Percentiles rank a stretch among this genome's conserved stretches.
These are phyloP conservation scores for Lignosus rhinocerotis DNA, from an alignment of 1,284 basidiomycete species.

Conservation along the genomic window DNA sequence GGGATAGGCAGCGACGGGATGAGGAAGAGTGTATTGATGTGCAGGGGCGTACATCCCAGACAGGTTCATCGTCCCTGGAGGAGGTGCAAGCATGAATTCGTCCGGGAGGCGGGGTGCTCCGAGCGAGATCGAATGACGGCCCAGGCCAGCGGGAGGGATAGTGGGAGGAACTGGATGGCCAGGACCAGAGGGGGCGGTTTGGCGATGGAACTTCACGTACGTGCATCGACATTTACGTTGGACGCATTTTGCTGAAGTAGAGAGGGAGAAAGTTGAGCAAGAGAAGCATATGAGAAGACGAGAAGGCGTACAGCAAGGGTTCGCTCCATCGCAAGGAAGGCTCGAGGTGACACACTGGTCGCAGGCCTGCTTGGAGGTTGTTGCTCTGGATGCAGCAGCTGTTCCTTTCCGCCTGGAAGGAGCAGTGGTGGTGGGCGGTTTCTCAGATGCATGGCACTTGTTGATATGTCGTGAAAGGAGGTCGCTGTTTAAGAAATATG, in stretches of 20 bases:
- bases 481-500: slow-evolving; percentile 51
- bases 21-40: slow-evolving; percentile 23
- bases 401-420: slow-evolving; percentile 56
- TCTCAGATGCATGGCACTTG: slow-evolving; percentile 83
- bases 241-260: slow-evolving; percentile 67
- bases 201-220: slow-evolving; percentile 83
- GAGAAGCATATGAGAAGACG: slow-evolving; percentile 19
- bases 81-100: slow-evolving; percentile 31
- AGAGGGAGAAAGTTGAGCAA: slow-evolving; percentile 2
- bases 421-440: slow-evolving; percentile 48
- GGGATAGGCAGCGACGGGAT: slow-evolving; percentile 18
- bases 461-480: slow-evolving; percentile 86
- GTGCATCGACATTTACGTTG: slow-evolving; percentile 78
- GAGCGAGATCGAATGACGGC: slow-evolving; percentile 25
- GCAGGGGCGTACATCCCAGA: slow-evolving; percentile 25
- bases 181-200: slow-evolving; percentile 73
- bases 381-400: slow-evolving; percentile 63
- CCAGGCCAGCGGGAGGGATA: slow-evolving; percentile 20
- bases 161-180: slow-evolving; percentile 47
- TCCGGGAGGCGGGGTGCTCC: slow-evolving; percentile 34
- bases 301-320: slow-evolving; percentile 69
- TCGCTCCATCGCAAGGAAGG: slow-evolving; percentile 78
- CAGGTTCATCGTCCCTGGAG: slow-evolving; percentile 23
- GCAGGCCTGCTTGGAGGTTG: slow-evolving; percentile 79
- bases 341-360: slow-evolving; percentile 85